Evolutionary conservation across 1,139 yeast species (phyloP), one percentile per base, ranked within the genome.

Genomic region (Pneumocystis canis): DNA sequence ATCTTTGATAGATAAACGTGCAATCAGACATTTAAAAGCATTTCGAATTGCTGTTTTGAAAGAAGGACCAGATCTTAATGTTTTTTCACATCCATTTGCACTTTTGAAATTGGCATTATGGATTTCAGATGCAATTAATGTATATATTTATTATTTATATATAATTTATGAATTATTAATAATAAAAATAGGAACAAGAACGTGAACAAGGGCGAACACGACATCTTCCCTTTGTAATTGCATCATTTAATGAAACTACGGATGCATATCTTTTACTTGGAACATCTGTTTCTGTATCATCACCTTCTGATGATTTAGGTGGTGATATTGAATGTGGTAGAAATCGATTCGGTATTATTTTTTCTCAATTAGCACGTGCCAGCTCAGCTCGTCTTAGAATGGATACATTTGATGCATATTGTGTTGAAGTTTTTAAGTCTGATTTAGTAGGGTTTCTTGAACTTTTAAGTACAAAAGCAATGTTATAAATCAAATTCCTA

Each of bases 381-480:
- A 85, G 95, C 16, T 92, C 90, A 54, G 97, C 97, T 5, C 84
- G 87, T 69, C 90, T 89, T 40, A 80, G 94, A 70, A 85, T 92
- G 66, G 97, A 94, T 73, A 89, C 95, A 69, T 92, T 92, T 74
- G 97, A 92, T 71, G 87, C 95, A 67, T 84, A 97, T 1, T 88
- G 92, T 47, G 89, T 94, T 58, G 97, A 92, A 74, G 84, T 94
- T 60, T 77, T 89, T 65, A 85, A 84, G 71, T 96, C 89, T 63
- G 98, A 94, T 71, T 77, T 92, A 68, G 79, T 89, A 2, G 89
- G 96, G 58, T 92, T 92, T 71, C 76, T 92, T 67, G 98, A 92
- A 72, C 83, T 84, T 64, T 76, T 92, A 64, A 82, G 63, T n/a
- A 47, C 54, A 25, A 47, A 47, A 25, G 31, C 31, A 25, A 47